Base-by-base conservation (phyloP, 148 eudicot species). In the Diospyros lotus region DNA sequence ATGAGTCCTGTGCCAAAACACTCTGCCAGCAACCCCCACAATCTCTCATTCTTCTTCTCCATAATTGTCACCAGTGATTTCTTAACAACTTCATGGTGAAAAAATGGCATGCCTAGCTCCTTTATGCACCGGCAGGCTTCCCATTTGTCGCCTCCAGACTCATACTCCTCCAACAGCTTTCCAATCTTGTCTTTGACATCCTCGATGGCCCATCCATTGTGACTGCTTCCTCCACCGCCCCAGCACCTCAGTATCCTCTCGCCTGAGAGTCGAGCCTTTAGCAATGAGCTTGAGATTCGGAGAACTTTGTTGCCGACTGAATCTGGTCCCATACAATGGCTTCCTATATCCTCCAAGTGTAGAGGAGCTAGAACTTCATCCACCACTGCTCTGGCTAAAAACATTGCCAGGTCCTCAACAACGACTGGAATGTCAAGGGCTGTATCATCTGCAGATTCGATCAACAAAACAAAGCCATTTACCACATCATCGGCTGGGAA, bases 51-150 rank as follows among this genome's bases (percentile, higher is more conserved):
- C 48, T 79, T 84, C 80, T 88, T 88, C 77, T 88, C 89, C 59
- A 88, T 82, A 14, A 76, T 69, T 4, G 64, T 70, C 64, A 86
- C 86, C 38, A 86, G 55, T 3, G 85, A 80, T 73, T 88, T 88
- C 75, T 88, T 88, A 40, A 88, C 91, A 61, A 88, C 81, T 67
- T 88, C 91, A 39, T 88, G 91, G 75, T 88, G 87, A 73, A 86
- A 88, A 61, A 86, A 88, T 0, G 89, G 89, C 87, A 84, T 80
- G 2, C 84, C 84, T 58, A 88, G 50, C 68, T 88, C 91, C 64
- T 86, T 86, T 76, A 88, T 86, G 66, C 91, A 88, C 55, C 80
- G 79, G 73, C 75, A 86, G 9, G 91, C 89, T 79, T 88, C 89
- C 40, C 74, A 67, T 74, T 80, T n/a, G 64, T 77, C 91, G 5